Conservation (phyloP, 225 moss, liverwort and hornwort genomes). For the Antitrichia curtipendula region DNA sequence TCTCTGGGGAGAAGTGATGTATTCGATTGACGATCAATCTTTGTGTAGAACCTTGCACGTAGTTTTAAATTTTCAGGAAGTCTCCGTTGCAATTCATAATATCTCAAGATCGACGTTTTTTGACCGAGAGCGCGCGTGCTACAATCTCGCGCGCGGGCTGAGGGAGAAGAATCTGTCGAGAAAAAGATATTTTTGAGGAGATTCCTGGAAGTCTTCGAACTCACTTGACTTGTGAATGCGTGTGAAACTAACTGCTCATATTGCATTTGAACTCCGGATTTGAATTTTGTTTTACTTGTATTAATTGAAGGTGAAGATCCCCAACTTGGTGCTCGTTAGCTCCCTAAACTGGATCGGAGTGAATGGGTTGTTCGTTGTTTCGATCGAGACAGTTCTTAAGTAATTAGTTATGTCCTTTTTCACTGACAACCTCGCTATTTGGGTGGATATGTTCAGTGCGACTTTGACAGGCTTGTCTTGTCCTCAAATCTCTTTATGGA, state of each 20-base stretch:
- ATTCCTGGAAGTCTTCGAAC: conserved; percentile 40
- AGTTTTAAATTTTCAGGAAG: not conserved
- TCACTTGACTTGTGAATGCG: not conserved
- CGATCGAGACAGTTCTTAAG: not conserved
- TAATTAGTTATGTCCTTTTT: not conserved
- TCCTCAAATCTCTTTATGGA: conserved; percentile 82
- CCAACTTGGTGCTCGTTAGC: conserved; percentile 70
- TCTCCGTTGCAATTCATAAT: not conserved
- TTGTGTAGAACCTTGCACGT: not conserved
- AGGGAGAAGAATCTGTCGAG: conserved; percentile 77
- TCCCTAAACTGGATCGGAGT: not conserved
- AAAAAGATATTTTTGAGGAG: conserved; percentile 64
- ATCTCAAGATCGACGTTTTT: not conserved
- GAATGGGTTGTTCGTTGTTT: not conserved
- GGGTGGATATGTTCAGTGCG: conserved; percentile 37
- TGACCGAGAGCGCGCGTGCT: not conserved
- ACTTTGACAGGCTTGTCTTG: conserved; percentile 70
- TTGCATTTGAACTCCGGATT: not conserved
- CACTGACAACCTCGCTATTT: not conserved
- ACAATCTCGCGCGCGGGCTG: conserved; percentile 40
- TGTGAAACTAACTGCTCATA: not conserved
- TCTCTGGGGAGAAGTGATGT: conserved; percentile 57
- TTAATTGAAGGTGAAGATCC: conserved; percentile 55
- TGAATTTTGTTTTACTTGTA: not conserved
- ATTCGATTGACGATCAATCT: not conserved